Evolutionary conservation across 2,329 filamentous ascomycete species (phyloP).

Genomic region (Aspergillus brunneoviolaceus): DNA sequence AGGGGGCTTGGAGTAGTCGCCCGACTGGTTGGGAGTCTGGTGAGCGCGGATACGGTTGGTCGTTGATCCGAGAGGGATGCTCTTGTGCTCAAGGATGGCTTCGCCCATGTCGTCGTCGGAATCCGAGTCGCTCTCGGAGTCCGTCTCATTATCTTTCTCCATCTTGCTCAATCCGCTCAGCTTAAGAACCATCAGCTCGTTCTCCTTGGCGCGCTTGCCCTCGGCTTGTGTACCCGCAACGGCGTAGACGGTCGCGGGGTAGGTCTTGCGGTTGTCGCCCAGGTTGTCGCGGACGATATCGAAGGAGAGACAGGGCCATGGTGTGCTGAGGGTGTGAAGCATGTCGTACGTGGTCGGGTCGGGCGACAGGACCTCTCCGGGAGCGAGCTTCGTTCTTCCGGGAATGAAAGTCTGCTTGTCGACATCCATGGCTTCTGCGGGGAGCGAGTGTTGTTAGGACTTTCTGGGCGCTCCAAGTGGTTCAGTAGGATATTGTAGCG

Average conservation of each 20-base stretch:
- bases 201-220: constrained; percentile 70
- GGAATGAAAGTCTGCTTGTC: constrained; percentile 96
- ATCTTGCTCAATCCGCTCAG: constrained; percentile 88
- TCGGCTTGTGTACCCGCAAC: constrained; percentile 95
- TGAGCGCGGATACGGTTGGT: constrained; percentile 92
- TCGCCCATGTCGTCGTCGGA: constrained; percentile 73
- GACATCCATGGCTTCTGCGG: constrained; percentile 77
- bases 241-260: constrained; percentile 91
- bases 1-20: constrained; percentile 67
- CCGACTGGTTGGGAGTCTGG: constrained; percentile 66
- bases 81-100: constrained; percentile 89
- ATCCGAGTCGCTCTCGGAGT: constrained; percentile 68
- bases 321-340: constrained; percentile 89
- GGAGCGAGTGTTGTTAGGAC: constrained; percentile 17
- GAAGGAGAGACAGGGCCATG: constrained; percentile 96
- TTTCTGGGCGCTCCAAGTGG: background rate
- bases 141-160: constrained; percentile 69
- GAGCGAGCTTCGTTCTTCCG: constrained; percentile 84
- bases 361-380: constrained; percentile 85
- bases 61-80: constrained; percentile 79
- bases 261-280: constrained; percentile 86
- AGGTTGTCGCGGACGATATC: constrained; percentile 84
- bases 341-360: constrained; percentile 96
- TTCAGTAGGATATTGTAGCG: constrained; percentile 21
- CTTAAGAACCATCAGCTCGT: constrained; percentile 94